phyloP scores from a whole-genome alignment of 2,329 filamentous ascomycete species.

The Incumbomyces delicatus region DNA sequence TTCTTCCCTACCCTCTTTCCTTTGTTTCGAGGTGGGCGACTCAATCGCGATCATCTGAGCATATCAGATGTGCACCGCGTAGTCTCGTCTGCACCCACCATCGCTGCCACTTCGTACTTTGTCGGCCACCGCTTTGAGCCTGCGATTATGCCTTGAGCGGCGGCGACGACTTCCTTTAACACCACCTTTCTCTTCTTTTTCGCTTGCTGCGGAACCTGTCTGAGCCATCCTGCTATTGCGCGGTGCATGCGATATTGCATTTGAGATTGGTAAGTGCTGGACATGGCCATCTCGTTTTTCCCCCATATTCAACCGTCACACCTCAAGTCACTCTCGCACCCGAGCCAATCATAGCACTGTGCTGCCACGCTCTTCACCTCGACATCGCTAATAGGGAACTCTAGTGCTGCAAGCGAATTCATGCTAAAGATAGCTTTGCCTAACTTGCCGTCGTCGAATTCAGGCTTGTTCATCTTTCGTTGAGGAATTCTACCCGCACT shows the following conservation, averaged over 20 bases:
- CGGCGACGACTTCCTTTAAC: not conserved
- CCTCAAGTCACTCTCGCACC: not conserved
- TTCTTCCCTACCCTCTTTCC: slow-evolving; percentile 3
- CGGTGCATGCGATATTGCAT: not conserved
- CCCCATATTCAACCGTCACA: not conserved
- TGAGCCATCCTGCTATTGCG: not conserved
- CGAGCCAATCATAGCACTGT: too few relatives aligned
- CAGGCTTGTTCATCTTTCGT: not conserved
- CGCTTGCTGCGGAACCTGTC: not conserved
- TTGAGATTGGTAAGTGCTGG: slow-evolving; percentile 1
- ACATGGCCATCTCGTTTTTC: not conserved
- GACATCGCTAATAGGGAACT: too few relatives aligned
- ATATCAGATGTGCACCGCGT: not conserved
- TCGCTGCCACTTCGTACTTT: not conserved
- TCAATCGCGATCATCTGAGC: not conserved
- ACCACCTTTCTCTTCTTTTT: not conserved
- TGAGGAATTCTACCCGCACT: too few relatives aligned
- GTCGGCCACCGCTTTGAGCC: not conserved
- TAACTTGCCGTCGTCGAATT: not conserved
- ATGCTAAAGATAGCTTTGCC: too few relatives aligned
- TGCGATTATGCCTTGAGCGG: slow-evolving; percentile 5
- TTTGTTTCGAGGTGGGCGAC: slow-evolving; percentile 5
- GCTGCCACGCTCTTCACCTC: too few relatives aligned
- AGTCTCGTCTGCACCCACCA: not conserved
- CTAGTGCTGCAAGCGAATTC: too few relatives aligned